Conservation (phyloP, 192 early-diverging fungal genomes). For the Backusella circina region DNA sequence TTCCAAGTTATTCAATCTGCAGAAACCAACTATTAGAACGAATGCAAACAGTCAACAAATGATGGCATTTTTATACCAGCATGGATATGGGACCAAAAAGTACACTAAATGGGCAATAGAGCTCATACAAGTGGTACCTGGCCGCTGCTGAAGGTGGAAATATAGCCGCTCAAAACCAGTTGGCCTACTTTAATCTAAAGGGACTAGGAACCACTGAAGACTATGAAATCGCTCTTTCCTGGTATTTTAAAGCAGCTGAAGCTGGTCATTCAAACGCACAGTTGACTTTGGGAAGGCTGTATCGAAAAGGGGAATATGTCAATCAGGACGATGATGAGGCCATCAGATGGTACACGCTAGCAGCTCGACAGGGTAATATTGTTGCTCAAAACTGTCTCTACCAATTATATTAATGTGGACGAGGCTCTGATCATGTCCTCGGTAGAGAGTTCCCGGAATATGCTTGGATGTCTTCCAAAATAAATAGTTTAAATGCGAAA, state of each 20-base stretch:
- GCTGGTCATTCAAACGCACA: neutral
- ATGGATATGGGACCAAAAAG: neutral
- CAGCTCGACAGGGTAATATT: too few relatives aligned
- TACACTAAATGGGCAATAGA: neutral
- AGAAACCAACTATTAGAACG: neutral
- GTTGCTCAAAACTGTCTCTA: too few relatives aligned
- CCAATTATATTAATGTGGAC: too few relatives aligned
- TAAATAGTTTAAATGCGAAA: neutral
- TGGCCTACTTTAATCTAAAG: neutral
- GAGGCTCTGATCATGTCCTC: too few relatives aligned
- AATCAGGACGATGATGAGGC: neutral
- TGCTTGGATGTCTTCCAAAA: too few relatives aligned
- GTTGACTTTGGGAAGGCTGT: neutral
- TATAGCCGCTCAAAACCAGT: too few relatives aligned
- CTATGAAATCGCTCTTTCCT: neutral
- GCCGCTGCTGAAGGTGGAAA: neutral
- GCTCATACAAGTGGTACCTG: neutral
- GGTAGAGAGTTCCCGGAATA: too few relatives aligned
- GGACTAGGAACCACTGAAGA: neutral
- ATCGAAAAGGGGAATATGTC: neutral
- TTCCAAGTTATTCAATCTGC: neutral
- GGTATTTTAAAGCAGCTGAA: neutral
- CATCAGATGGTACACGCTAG: neutral
- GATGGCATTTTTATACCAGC: neutral
- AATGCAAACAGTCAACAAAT: neutral